A percentile compares a stretch with the other conserved stretches of the same genome.
Conservation (phyloP, 805 yeast species). For the Schizosaccharomyces lindneri region DNA sequence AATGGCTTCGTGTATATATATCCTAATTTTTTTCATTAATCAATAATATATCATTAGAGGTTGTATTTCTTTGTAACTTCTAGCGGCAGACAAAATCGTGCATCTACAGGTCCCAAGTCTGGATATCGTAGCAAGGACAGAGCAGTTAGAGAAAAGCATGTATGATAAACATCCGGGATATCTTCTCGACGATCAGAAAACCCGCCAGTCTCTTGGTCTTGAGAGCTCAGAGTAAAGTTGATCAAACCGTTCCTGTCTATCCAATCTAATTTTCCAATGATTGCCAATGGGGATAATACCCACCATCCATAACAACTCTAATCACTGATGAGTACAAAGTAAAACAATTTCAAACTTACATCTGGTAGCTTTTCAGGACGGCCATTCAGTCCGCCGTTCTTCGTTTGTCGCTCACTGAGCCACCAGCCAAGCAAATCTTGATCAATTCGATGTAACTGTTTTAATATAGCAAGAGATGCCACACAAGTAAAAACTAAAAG, state of each 20-base stretch:
- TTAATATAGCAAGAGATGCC: conserved; percentile 51
- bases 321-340: conserved; percentile 32
- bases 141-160: conserved; percentile 75
- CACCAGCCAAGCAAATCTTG: conserved; percentile 39
- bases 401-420: conserved; percentile 75
- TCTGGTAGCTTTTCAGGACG: conserved; percentile 92
- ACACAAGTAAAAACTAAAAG: conserved; percentile 32
- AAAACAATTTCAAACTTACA: conserved; percentile 20
- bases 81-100: conserved; percentile 67
- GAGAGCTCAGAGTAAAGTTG: conserved; percentile 47
- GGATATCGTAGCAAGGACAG: conserved; percentile 47
- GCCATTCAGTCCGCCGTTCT: conserved; percentile 81
- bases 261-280: conserved; percentile 42
- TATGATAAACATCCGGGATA: conserved; percentile 80
- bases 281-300: conserved; percentile 24
- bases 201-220: conserved; percentile 54
- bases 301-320: conserved; percentile 80
- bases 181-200: conserved; percentile 80
- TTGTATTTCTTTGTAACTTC: conserved; percentile 14
- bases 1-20: not conserved
- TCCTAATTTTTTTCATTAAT: conserved; percentile 1
- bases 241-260: conserved; percentile 40
- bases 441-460: conserved; percentile 25
- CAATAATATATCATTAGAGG: not conserved
- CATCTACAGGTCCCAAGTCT: conserved; percentile 42